A percentile compares a stretch with the other conserved stretches of the same genome.
Conservation (phyloP, 805 yeast genomes). For the Candida tallmaniae region DNA sequence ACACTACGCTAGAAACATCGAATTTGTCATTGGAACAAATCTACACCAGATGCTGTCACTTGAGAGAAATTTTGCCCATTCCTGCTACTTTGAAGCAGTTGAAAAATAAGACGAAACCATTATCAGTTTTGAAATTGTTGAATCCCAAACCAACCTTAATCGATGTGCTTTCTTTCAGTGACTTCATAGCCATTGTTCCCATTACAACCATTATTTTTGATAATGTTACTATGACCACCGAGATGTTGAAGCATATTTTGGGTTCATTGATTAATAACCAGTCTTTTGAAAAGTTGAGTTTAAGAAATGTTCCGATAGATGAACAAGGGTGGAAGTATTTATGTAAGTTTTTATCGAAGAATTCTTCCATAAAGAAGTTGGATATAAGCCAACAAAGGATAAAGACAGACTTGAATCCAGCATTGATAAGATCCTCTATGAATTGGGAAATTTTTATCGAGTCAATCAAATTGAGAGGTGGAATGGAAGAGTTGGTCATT, state of each 20-base stretch:
- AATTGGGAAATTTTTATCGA: constrained; percentile 49
- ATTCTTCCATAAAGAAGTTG: constrained; percentile 42
- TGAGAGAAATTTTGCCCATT: constrained; percentile 87
- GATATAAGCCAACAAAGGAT: constrained; percentile 56
- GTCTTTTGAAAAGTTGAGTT: constrained; percentile 46
- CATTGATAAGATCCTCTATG: constrained; percentile 41
- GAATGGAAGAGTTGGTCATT: constrained; percentile 54
- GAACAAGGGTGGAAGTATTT: constrained; percentile 46
- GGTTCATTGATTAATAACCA: constrained; percentile 41
- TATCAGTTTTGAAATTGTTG: constrained; percentile 50
- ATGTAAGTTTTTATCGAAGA: constrained; percentile 44
- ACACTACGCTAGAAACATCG: constrained; percentile 13
- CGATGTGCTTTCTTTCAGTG: constrained; percentile 54
- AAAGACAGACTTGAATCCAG: constrained; percentile 40
- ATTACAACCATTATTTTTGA: constrained; percentile 53
- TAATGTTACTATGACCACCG: constrained; percentile 50
- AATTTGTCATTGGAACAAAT: constrained; percentile 43
- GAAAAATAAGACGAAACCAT: constrained; percentile 46
- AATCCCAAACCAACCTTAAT: constrained; percentile 57
- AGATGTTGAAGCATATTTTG: constrained; percentile 49
- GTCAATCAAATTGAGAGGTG: constrained; percentile 41
- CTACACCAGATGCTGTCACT: constrained; percentile 85
- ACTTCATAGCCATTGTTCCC: constrained; percentile 53
- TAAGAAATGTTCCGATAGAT: constrained; percentile 54
- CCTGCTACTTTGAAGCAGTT: constrained; percentile 71